phyloP scores from a whole-genome alignment of 2,329 filamentous ascomycete species.

The Fusarium clavum region DNA sequence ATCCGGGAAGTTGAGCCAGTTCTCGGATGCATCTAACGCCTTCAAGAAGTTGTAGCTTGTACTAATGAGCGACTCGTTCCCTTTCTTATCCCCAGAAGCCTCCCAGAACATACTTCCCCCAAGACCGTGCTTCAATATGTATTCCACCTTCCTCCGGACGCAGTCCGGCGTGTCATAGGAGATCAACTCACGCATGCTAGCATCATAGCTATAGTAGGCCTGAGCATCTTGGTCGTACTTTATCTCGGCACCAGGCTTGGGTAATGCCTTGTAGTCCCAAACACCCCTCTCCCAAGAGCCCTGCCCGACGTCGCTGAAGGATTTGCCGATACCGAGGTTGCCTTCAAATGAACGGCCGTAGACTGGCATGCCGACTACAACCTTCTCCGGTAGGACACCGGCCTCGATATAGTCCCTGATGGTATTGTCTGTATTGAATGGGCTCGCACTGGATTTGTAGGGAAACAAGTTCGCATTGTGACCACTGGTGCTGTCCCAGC shows the following conservation, averaged over 20 bases:
- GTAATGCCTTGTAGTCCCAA: conserved; percentile 37
- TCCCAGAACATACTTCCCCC: conserved; percentile 41
- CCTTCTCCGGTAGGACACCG: conserved; percentile 22
- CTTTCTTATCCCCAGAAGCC: conserved; percentile 30
- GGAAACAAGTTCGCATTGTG: conserved; percentile 55
- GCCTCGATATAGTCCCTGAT: conserved; percentile 21
- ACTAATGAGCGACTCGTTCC: conserved; percentile 26
- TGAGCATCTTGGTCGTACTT: conserved; percentile 23
- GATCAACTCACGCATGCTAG: conserved; percentile 24
- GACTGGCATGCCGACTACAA: conserved; percentile 35
- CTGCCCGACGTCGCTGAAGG: conserved; percentile 23
- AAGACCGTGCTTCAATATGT: conserved; percentile 21
- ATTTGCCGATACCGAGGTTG: conserved; percentile 25
- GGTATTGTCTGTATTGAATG: conserved; percentile 25
- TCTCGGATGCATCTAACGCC: conserved; percentile 19
- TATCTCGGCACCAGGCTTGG: conserved; percentile 26
- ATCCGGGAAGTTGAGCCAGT: conserved; percentile 38
- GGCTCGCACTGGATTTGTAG: conserved; percentile 6
- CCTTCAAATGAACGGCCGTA: conserved; percentile 36
- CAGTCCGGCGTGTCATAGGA: conserved; percentile 28
- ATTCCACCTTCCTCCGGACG: conserved; percentile 25
- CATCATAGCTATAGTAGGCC: conserved; percentile 38
- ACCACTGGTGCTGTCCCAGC: conserved; percentile 46
- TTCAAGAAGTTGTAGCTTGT: conserved; percentile 21
- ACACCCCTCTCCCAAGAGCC: conserved; percentile 32